Conservation (phyloP, 1,284 basidiomycete genomes). For the Cronartium quercuum region DNA sequence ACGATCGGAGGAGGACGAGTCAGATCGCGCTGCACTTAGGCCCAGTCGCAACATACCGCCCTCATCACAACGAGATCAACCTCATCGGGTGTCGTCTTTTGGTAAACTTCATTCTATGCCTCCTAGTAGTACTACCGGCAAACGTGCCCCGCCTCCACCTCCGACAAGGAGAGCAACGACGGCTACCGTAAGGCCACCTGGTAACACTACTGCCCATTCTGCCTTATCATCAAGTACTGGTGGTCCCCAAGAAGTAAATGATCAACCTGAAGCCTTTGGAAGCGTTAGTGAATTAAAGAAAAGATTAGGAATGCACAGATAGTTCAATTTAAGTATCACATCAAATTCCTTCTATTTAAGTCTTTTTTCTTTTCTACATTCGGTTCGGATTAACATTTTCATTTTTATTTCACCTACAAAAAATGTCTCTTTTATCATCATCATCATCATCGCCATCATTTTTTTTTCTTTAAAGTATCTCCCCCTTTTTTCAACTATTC, state of each 20-base stretch:
- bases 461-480: too few relatives aligned
- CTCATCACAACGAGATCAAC: too few relatives aligned
- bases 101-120: neutral
- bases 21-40: conserved; percentile 20
- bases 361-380: neutral
- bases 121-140: conserved; percentile 17
- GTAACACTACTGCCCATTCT: neutral
- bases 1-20: conserved; percentile 13
- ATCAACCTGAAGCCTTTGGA: conserved; percentile 33
- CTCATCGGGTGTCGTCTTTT: neutral
- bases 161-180: conserved; percentile 16
- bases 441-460: too few relatives aligned
- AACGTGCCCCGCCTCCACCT: conserved; percentile 31
- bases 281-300: conserved; percentile 38
- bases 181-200: neutral
- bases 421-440: too few relatives aligned
- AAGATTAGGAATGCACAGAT: conserved; percentile 34
- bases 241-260: neutral
- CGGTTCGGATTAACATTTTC: neutral
- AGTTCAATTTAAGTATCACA: neutral
- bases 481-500: too few relatives aligned
- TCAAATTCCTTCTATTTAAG: neutral
- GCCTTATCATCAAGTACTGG: neutral
- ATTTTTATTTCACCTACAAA: too few relatives aligned
- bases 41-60: too few relatives aligned